Evolutionary conservation across 805 yeast species (phyloP).

Genomic region (Cyberlindnera sargentensis): DNA sequence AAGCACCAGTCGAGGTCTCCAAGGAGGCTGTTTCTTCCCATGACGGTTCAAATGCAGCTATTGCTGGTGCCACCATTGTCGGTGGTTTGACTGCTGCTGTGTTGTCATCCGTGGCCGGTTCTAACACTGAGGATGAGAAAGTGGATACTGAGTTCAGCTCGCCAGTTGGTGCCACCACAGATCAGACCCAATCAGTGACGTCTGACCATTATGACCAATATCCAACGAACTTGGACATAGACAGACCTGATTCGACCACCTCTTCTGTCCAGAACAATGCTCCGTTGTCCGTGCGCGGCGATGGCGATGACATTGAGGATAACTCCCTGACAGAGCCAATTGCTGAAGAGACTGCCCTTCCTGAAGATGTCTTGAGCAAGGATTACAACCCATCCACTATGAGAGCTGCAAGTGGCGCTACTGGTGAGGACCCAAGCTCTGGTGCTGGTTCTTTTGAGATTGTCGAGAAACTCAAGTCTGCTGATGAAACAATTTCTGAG

Average conservation of each 20-base stretch:
- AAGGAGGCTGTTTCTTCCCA: constrained; percentile 9
- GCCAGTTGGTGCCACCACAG: constrained; percentile 19
- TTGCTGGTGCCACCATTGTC: constrained; percentile 21
- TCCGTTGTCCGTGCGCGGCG: constrained; percentile 79
- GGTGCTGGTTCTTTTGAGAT: constrained; percentile 23
- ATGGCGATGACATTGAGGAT: constrained; percentile 43
- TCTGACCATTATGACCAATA: constrained; percentile 21
- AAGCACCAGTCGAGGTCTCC: constrained; percentile 1
- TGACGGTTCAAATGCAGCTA: constrained; percentile 18
- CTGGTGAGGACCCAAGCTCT: constrained; percentile 18
- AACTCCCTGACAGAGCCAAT: constrained; percentile 17
- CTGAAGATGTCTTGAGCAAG: constrained; percentile 26
- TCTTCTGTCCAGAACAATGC: constrained; percentile 92
- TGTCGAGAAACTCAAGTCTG: constrained; percentile 17
- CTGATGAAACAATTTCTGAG: constrained; percentile 5
- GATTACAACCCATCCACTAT: constrained; percentile 14
- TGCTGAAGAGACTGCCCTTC: constrained; percentile 22
- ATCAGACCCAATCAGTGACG: constrained; percentile 21
- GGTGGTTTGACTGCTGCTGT: constrained; percentile 23
- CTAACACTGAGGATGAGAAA: constrained; percentile 28
- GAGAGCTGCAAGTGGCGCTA: constrained; percentile 19
- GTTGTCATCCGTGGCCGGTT: constrained; percentile 16
- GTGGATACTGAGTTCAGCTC: constrained; percentile 20
- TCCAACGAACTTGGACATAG: constrained; percentile 25
- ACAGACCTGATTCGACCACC: constrained; percentile 72